Base-by-base conservation (phyloP, 2,329 filamentous ascomycete genomes). In the Monosporascus sp. region DNA sequence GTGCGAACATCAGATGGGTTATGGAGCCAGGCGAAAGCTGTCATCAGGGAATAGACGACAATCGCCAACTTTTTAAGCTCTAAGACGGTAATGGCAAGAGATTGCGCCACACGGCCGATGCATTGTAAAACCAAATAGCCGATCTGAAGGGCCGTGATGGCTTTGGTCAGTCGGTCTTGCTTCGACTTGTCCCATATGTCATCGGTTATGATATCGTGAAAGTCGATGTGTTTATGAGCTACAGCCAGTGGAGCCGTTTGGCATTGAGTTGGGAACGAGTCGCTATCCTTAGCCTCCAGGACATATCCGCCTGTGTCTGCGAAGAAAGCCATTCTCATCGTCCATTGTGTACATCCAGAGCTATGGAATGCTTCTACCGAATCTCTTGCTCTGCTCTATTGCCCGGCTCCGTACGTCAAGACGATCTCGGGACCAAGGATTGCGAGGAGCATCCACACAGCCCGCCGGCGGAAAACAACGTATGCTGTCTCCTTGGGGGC, bases 181-280 rank as follows among this genome's bases (percentile, higher is more conserved):
- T 55, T 55, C 7, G 37, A 45, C 44, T 55, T 55, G 27, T 55
- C 54, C 16, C 46, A 43, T n/a, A 55, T 55, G 7, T 56, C 54
- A 16, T 14, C 27, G n/a, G 40, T 24, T 8, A 43, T 51, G 48
- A 56, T 56, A 3, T 20, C 48, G 17, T 51, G 54, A 26, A 51
- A 48, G 27, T 51, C 48, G 27, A 56, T 47, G 24, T 53, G 40
- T 3, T 43, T 37, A 24, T 56, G 35, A 16, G 44, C 8, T 14
- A 51, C 48, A 56, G 37, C 45, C 52, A 54, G 3, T 26, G 49
- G 9, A 56, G n/a, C 37, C 50, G 49, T 20, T 52, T 54, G 3
- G 55, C 55, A 2, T 52, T 49, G 24, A 56, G 27, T 3, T n/a
- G 55, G 52, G 37, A 56, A 54, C 16, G 52, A 35, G 14, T 49